Evolutionary conservation across 1,284 basidiomycete genomes (phyloP).

Genomic region (Cryptococcus sp.): DNA sequence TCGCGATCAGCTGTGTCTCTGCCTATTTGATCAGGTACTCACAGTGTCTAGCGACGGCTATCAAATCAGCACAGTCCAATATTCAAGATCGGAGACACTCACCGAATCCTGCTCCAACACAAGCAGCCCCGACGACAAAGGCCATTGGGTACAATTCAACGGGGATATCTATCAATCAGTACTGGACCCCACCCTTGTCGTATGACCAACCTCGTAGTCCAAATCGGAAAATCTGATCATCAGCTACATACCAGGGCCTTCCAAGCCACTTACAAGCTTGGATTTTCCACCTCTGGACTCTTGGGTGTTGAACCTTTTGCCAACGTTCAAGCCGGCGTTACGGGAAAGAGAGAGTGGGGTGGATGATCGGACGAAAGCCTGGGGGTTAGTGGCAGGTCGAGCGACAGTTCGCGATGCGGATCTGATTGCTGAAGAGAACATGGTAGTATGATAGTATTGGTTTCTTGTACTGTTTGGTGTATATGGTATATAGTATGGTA

Average conservation of each 20-base stretch:
- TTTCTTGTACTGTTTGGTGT: no score
- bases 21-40: not conserved
- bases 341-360: constrained; percentile 5
- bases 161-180: constrained; percentile 37
- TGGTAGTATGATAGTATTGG: no score
- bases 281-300: constrained; percentile 34
- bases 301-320: constrained; percentile 28
- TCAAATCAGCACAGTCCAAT: not conserved
- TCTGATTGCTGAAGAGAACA: constrained; percentile 17
- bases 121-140: constrained; percentile 40
- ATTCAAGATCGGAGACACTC: constrained; percentile 6
- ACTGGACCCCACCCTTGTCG: not conserved
- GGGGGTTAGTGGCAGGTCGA: constrained; percentile 11
- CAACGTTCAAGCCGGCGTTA: constrained; percentile 15
- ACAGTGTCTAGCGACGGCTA: not conserved
- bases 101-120: constrained; percentile 41
- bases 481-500: no score
- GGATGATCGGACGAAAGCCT: constrained; percentile 2
- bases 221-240: constrained; percentile 43
- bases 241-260: not conserved
- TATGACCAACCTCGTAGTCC: constrained; percentile 28
- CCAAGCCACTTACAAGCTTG: constrained; percentile 36
- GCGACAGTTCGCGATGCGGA: constrained; percentile 4
- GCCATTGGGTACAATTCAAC: constrained; percentile 48
- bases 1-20: not conserved